Conservation (phyloP, 306 rosid genomes). For the Sophora flavescens region DNA sequence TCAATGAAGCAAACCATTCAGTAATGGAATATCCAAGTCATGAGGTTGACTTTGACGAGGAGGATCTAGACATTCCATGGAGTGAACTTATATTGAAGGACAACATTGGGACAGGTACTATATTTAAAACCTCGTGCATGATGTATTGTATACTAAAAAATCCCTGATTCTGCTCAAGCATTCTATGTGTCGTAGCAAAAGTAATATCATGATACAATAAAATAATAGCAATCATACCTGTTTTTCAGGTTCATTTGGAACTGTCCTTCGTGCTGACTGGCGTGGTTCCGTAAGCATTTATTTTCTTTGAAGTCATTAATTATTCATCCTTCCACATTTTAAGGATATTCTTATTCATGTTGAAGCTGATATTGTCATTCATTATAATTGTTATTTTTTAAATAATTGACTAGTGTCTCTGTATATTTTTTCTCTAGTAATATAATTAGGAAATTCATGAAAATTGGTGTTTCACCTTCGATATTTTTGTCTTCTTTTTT, state of each 20-base stretch:
- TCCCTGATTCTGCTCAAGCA: constrained; percentile 27
- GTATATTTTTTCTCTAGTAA: neutral
- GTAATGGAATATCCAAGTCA: constrained; percentile 49
- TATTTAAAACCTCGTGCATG: constrained; percentile 27
- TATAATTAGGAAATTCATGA: neutral
- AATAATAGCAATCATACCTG: constrained; percentile 32
- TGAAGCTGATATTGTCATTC: constrained; percentile 18
- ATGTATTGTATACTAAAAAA: constrained; percentile 29
- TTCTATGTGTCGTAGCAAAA: constrained; percentile 23
- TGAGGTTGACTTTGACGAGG: constrained; percentile 59
- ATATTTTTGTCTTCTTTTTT: neutral
- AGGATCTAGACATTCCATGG: constrained; percentile 85
- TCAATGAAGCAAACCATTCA: constrained; percentile 52
- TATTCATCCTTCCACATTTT: constrained; percentile 31
- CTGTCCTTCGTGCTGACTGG: constrained; percentile 95
- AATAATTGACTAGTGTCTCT: neutral
- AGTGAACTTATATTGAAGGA: constrained; percentile 77
- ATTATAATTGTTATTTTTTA: neutral
- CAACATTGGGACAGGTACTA: constrained; percentile 86
- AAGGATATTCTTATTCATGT: constrained; percentile 8
- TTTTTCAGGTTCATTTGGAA: constrained; percentile 94
- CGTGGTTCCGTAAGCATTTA: constrained; percentile 84
- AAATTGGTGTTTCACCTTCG: neutral
- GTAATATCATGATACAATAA: constrained; percentile 34
- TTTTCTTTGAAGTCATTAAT: constrained; percentile 15